Evolutionary conservation across 495 filamentous ascomycete species (phyloP), one percentile per base, ranked within the genome.

Genomic region (Penicillium subrubescens): DNA sequence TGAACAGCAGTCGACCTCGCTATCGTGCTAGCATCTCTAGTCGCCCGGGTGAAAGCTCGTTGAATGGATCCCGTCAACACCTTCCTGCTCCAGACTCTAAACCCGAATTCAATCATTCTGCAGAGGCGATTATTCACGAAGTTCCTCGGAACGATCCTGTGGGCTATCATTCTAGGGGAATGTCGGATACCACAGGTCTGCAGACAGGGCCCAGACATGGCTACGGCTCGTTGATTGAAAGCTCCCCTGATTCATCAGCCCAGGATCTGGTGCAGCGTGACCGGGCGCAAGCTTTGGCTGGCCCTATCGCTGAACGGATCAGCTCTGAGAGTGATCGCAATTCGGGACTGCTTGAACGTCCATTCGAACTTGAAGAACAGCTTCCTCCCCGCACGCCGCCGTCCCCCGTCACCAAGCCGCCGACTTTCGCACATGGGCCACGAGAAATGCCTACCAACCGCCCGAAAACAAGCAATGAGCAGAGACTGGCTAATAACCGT

Each of bases 401-500:
- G 8, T 87, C 89, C 64, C 91, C 91, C 8, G 92, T 97, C 23
- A 83, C 82, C 12, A 79, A 82, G 17, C 94, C 94, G 1, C 93
- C 93, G 6, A 86, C 84, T 25, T 94, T 97, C 69, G 78, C 86
- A 14, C 91, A 93, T 73, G 82, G 81, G 8, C 86, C 90, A 35
- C 85, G 88, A 34, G 84, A 87, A 54, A 82, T 84, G 61, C 93
- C 93, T 8, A 75, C 79, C 12, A 87, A 83, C 34, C 83, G 88
- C 61, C 91, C 92, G 5, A 85, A 89, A 63, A 83, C 88, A 50
- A 87, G 90, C 33, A 83, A 88, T n/a, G 90, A 94, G 65, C 81
- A 92, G 74, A 87, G 90, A 54, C 85, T 87, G 60, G 90, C 89
- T 58, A 94, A 90, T 60, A 92, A 88, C 65, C 87, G 92, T 12